These are phyloP conservation scores for Phytophthora syringae DNA, from an alignment of 352 stramenopile species.

Conservation along the genomic window DNA sequence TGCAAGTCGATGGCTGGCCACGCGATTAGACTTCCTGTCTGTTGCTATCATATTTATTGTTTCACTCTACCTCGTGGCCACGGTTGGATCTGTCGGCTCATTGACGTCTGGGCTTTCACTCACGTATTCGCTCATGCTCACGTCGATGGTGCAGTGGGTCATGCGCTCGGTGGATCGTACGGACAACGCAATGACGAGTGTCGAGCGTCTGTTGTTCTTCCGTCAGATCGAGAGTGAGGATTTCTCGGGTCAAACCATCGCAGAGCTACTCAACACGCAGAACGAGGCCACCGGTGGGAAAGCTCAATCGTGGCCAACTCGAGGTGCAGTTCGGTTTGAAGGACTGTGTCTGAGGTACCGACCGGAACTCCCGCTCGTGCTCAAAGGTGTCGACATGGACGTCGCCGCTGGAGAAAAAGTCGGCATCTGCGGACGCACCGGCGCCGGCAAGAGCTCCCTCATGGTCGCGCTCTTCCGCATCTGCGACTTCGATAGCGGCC, in stretches of 20 bases:
- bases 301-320: conserved; percentile 24
- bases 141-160: conserved; percentile 51
- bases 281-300: not conserved
- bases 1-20: conserved; percentile 92
- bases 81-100: conserved; percentile 35
- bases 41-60: conserved; percentile 90
- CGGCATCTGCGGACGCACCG: conserved; percentile 68
- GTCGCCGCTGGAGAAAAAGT: conserved; percentile 51
- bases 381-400: conserved; percentile 41
- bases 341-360: conserved; percentile 43
- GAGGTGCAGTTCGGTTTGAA: conserved; percentile 38
- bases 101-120: conserved; percentile 42
- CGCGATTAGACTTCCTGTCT: conserved; percentile 87
- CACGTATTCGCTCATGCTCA: conserved; percentile 53
- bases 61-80: conserved; percentile 86
- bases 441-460: conserved; percentile 52
- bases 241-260: not conserved
- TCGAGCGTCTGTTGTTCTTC: conserved; percentile 50
- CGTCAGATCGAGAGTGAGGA: conserved; percentile 26
- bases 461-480: conserved; percentile 53
- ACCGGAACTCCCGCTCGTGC: conserved; percentile 45
- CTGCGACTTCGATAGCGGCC: conserved; percentile 54
- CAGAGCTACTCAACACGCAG: not conserved
- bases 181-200: conserved; percentile 50
- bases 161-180: conserved; percentile 32